Evolutionary conservation across 2,329 filamentous ascomycete genomes (phyloP).

Genomic region (Colletotrichum sp.): DNA sequence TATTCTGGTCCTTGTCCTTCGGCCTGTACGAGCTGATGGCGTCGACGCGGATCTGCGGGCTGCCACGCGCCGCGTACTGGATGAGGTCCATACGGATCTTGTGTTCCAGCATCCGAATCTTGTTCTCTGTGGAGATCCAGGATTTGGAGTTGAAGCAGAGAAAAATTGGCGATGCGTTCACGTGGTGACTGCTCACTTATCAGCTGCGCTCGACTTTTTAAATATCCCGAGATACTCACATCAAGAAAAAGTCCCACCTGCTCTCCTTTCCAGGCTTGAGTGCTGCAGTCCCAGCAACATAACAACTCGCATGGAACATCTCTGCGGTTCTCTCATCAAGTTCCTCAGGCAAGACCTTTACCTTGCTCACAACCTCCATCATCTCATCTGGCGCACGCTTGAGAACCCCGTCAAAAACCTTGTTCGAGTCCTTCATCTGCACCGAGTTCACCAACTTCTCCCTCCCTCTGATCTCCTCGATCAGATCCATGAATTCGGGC

Average conservation of each 20-base stretch:
- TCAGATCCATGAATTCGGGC: conserved; percentile 59
- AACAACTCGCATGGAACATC: conserved; percentile 72
- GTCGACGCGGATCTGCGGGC: conserved; percentile 63
- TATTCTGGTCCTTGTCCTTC: conserved; percentile 37
- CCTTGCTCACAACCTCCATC: conserved; percentile 63
- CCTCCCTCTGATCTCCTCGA: conserved; percentile 63
- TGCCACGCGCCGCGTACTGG: conserved; percentile 74
- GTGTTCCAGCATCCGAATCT: conserved; percentile 78
- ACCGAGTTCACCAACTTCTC: conserved; percentile 59
- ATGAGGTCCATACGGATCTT: conserved; percentile 79
- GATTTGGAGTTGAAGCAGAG: conserved; percentile 65
- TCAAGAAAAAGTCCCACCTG: conserved; percentile 82
- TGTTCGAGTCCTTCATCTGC: conserved; percentile 61
- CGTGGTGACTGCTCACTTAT: conserved; percentile 65
- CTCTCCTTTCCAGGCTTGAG: conserved; percentile 67
- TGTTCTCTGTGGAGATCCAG: conserved; percentile 66
- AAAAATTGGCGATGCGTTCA: conserved; percentile 78
- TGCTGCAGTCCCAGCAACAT: conserved; percentile 58
- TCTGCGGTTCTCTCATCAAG: conserved; percentile 59
- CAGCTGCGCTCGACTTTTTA: neutral
- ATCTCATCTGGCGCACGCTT: conserved; percentile 67
- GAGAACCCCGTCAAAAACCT: conserved; percentile 73
- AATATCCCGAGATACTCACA: conserved; percentile 41
- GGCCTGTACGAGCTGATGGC: conserved; percentile 67
- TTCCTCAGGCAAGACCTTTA: conserved; percentile 59